Percentiles rank a stretch among this genome's conserved stretches.
Conservation (phyloP, 1,139 yeast species). For the Candida sanyaensis region DNA sequence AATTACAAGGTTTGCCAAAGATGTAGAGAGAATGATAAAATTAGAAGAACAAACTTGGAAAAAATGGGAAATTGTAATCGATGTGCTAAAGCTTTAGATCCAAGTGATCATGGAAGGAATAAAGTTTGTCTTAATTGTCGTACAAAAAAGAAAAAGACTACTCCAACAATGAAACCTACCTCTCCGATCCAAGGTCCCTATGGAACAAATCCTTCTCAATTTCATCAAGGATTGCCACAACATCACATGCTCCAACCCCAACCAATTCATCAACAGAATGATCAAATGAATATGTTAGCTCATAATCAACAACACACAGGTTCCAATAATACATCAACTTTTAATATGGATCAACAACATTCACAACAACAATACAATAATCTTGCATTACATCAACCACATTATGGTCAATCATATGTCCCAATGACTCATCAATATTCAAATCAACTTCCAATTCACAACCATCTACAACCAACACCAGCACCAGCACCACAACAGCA, state of each 20-base stretch:
- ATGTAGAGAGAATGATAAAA: constrained; percentile 62
- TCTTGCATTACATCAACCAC: background rate
- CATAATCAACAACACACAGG: background rate
- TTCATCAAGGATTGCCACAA: background rate
- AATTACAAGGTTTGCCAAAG: constrained; percentile 59
- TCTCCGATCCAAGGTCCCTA: background rate
- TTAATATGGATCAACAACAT: background rate
- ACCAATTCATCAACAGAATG: background rate
- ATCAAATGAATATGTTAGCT: constrained; percentile 1
- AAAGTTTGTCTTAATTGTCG: constrained; percentile 60
- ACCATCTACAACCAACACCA: constrained; percentile 5
- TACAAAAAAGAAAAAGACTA: constrained; percentile 46
- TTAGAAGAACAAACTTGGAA: constrained; percentile 56
- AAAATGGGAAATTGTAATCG: constrained; percentile 62
- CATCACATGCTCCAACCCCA: constrained; percentile 4
- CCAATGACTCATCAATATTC: constrained; percentile 1
- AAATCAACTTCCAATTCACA: background rate
- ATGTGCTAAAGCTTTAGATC: constrained; percentile 52
- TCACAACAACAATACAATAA: background rate
- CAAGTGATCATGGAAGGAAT: constrained; percentile 49
- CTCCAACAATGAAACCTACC: constrained; percentile 1
- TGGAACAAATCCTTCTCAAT: background rate
- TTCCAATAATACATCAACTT: background rate
- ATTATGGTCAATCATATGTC: background rate
- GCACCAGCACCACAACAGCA: constrained; percentile 7